Evolutionary conservation across 345 rosid genomes (phyloP).

Genomic region (Xanthoceras sorbifolium): DNA sequence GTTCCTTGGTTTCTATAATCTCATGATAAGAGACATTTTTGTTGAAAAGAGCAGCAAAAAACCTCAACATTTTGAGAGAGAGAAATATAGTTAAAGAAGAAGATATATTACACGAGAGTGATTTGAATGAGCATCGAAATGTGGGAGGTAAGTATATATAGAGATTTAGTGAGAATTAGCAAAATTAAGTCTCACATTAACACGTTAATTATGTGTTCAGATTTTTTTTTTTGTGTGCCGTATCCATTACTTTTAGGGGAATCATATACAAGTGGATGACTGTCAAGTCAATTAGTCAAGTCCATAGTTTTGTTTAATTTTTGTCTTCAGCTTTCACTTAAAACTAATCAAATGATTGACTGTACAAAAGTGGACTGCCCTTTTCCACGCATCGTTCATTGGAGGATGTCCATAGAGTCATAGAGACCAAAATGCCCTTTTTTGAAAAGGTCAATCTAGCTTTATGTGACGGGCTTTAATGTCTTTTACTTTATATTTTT

Average conservation of each 20-base stretch:
- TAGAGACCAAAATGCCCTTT: not conserved
- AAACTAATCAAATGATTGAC: not conserved
- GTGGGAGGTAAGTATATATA: not conserved
- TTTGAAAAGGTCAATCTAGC: slow-evolving; percentile 14
- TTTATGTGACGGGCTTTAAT: not conserved
- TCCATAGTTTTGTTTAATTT: no score
- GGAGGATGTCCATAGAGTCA: not conserved
- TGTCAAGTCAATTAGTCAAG: not conserved
- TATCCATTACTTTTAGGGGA: no score
- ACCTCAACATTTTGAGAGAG: slow-evolving; percentile 7
- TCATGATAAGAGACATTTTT: not conserved
- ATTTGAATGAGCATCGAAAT: not conserved
- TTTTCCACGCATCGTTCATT: not conserved
- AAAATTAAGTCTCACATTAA: no score
- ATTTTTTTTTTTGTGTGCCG: no score
- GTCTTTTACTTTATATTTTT: no score
- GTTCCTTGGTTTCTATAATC: not conserved
- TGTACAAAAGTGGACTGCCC: not conserved
- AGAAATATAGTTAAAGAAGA: not conserved
- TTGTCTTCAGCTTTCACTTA: no score
- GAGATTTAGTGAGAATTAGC: not conserved
- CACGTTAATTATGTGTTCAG: no score
- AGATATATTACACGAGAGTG: not conserved
- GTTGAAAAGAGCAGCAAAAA: not conserved
- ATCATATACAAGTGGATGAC: no score